Conservation (phyloP, 2,329 filamentous ascomycete genomes). For the Colletotrichum paranaense region DNA sequence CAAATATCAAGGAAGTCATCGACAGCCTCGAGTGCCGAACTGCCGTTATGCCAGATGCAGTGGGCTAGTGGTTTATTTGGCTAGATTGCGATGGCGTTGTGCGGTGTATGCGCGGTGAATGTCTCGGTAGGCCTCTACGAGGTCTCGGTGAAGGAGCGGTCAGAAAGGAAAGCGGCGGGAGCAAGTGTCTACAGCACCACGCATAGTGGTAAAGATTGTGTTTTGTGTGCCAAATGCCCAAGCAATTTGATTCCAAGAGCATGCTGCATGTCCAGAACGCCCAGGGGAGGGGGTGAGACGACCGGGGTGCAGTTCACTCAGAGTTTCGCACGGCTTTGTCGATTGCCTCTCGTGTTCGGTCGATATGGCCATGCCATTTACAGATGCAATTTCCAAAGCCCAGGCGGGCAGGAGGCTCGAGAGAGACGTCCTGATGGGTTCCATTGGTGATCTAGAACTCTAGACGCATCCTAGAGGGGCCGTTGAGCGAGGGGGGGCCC, state of each 20-base stretch:
- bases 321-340: slow-evolving; percentile 5
- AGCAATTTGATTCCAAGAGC: not conserved
- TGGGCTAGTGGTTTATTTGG: not conserved
- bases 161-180: not conserved
- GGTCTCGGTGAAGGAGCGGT: slow-evolving; percentile 30
- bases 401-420: slow-evolving; percentile 10
- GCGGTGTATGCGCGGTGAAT: not conserved
- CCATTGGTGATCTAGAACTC: slow-evolving; percentile 30
- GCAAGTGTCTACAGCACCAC: not conserved
- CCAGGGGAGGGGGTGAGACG: slow-evolving; percentile 5
- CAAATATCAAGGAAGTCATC: slow-evolving; percentile 12
- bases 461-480: slow-evolving; percentile 16
- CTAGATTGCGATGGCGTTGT: slow-evolving; percentile 5
- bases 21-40: not conserved
- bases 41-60: slow-evolving; percentile 1
- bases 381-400: slow-evolving; percentile 34
- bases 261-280: not conserved
- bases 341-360: slow-evolving; percentile 29
- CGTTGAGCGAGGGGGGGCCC: slow-evolving; percentile 11
- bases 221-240: not conserved
- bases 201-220: not conserved
- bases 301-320: not conserved
- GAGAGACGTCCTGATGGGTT: slow-evolving; percentile 11
- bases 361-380: slow-evolving; percentile 30
- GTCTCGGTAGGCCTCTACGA: not conserved